These are phyloP conservation scores for Prunus fruticosa DNA, from an alignment of 306 rosid genomes.

Conservation along the genomic window DNA sequence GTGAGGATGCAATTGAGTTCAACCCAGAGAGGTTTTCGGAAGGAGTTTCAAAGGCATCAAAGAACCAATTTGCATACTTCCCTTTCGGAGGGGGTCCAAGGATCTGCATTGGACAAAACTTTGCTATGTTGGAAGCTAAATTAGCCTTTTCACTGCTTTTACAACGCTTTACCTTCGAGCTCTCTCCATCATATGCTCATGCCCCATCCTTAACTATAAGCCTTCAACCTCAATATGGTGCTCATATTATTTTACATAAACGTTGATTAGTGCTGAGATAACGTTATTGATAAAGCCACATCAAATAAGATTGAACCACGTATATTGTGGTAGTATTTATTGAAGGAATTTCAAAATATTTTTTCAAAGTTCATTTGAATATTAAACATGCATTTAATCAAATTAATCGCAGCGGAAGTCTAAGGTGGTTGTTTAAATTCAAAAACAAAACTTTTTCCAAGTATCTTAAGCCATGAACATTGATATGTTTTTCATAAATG, in stretches of 20 bases:
- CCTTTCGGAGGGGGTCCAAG: conserved; percentile 71
- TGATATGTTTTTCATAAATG: no score
- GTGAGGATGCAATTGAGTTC: conserved; percentile 48
- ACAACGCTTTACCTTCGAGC: conserved; percentile 39
- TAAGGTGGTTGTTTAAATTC: no score
- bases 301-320: no score
- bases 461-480: no score
- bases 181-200: conserved; percentile 41
- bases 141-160: conserved; percentile 37
- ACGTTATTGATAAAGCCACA: background rate
- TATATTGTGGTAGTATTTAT: no score
- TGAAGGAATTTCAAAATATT: no score
- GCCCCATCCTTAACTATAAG: background rate
- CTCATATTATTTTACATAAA: conserved; percentile 27
- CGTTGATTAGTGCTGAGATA: background rate
- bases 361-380: no score
- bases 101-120: conserved; percentile 57
- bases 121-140: conserved; percentile 40
- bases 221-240: conserved; percentile 37
- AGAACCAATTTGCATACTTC: conserved; percentile 27
- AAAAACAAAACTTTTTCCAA: no score
- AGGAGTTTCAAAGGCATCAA: conserved; percentile 48
- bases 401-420: no score
- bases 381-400: no score
- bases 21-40: conserved; percentile 58